These are phyloP conservation scores for Excoecaria agallocha DNA, from an alignment of 345 rosid genomes.

Conservation along the genomic window DNA sequence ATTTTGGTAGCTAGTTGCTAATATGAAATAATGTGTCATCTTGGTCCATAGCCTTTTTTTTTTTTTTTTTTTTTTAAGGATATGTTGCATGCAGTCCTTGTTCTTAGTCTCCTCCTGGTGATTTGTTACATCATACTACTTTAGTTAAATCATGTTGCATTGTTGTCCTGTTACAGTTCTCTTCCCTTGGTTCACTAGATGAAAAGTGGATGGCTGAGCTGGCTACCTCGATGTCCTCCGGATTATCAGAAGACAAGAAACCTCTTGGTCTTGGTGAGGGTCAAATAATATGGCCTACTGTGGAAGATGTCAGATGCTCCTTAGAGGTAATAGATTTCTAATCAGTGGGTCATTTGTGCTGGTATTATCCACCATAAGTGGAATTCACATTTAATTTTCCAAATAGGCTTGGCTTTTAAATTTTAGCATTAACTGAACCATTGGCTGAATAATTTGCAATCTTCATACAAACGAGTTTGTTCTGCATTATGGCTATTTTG, in stretches of 20 bases:
- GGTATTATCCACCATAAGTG: neutral
- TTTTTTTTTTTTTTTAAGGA: neutral
- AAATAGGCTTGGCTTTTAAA: neutral
- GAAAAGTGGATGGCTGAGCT: slow-evolving; percentile 94
- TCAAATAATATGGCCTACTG: slow-evolving; percentile 84
- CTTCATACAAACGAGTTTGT: too few species aligned
- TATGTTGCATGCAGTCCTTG: slow-evolving; percentile 2
- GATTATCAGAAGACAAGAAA: slow-evolving; percentile 63
- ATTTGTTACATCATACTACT: neutral
- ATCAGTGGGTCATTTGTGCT: slow-evolving; percentile 14
- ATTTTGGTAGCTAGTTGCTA: neutral
- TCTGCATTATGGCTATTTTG: too few species aligned
- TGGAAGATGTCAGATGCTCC: slow-evolving; percentile 89
- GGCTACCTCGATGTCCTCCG: slow-evolving; percentile 79
- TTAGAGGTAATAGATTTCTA: slow-evolving; percentile 56
- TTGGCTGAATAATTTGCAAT: neutral
- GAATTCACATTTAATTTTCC: neutral
- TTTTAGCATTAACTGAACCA: neutral
- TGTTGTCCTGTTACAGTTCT: slow-evolving; percentile 55
- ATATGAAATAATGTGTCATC: neutral
- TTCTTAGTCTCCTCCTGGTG: neutral
- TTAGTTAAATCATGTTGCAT: slow-evolving; percentile 7
- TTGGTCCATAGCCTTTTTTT: neutral
- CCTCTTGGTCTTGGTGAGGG: slow-evolving; percentile 83
- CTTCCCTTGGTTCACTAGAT: slow-evolving; percentile 90